These are phyloP conservation scores for Lecanosticta acicola DNA, from an alignment of 2,329 filamentous ascomycete species.

Conservation along the genomic window DNA sequence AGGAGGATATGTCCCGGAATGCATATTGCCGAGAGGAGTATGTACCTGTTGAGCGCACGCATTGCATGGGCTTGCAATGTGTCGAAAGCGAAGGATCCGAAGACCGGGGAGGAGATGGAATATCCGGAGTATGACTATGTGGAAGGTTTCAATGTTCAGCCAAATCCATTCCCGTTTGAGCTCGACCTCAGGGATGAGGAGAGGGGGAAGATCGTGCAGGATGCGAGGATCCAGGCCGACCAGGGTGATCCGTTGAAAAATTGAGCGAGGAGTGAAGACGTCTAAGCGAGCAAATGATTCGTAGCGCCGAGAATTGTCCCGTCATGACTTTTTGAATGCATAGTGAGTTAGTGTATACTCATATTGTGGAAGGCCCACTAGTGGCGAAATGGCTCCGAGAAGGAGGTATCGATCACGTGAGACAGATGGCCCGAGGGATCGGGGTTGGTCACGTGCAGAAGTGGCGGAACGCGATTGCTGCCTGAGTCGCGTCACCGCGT, in stretches of 20 bases:
- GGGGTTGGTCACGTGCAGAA: not conserved
- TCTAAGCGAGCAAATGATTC: no score
- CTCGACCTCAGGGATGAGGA: slow-evolving; percentile 1
- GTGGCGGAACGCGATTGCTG: not conserved
- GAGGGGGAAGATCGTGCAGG: not conserved
- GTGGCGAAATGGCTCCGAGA: no score
- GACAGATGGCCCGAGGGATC: no score
- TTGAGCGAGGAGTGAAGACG: not conserved
- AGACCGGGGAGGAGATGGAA: slow-evolving; percentile 9
- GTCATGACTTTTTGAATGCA: no score
- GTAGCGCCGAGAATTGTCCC: no score
- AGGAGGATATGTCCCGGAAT: slow-evolving; percentile 44
- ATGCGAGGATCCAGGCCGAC: not conserved
- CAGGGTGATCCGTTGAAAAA: not conserved
- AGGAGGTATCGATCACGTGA: no score
- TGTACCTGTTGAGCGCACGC: slow-evolving; percentile 35
- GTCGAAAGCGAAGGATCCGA: slow-evolving; percentile 9
- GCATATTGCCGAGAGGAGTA: slow-evolving; percentile 36
- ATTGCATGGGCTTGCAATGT: slow-evolving; percentile 22
- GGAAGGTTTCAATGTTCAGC: slow-evolving; percentile 17
- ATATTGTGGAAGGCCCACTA: no score
- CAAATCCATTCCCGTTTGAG: slow-evolving; percentile 5
- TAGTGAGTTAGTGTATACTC: no score
- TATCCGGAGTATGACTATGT: slow-evolving; percentile 19
- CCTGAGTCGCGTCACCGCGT: not conserved